Percentiles rank a stretch among this genome's conserved stretches.
These are phyloP conservation scores for Aegle marmelos DNA, from an alignment of 345 rosid species.

Conservation along the genomic window DNA sequence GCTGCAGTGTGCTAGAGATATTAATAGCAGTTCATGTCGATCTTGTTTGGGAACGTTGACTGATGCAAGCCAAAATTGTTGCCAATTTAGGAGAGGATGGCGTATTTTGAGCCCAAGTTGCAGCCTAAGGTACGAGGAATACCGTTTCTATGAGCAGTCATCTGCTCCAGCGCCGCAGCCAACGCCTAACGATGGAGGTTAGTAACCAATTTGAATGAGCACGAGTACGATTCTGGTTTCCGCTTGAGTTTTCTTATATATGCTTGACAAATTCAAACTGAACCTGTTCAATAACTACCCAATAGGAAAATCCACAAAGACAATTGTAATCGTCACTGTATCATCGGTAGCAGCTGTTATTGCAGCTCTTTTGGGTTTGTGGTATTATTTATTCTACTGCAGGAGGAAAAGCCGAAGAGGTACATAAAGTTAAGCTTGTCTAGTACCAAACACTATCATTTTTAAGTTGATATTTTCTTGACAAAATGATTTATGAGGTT, in stretches of 20 bases:
- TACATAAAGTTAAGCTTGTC: not conserved
- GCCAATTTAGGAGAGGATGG: slow-evolving; percentile 1
- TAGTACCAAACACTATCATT: not conserved
- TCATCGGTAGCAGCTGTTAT: slow-evolving; percentile 8
- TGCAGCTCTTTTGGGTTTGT: slow-evolving; percentile 26
- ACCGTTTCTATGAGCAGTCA: not conserved
- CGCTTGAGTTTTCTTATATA: not conserved
- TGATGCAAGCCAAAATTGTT: not conserved
- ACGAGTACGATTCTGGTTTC: not conserved
- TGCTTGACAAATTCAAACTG: not conserved
- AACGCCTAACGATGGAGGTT: slow-evolving; percentile 13
- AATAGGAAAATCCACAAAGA: slow-evolving; percentile 12
- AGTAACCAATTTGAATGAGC: not conserved
- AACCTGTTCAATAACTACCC: not conserved
- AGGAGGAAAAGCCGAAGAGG: slow-evolving; percentile 31
- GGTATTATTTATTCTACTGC: slow-evolving; percentile 20
- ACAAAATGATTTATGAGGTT: not conserved
- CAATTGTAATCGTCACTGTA: slow-evolving; percentile 17
- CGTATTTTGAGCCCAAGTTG: slow-evolving; percentile 2
- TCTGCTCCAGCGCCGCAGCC: slow-evolving; percentile 3
- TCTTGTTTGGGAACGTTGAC: not conserved
- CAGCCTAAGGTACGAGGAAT: not conserved
- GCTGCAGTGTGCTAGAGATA: slow-evolving; percentile 33
- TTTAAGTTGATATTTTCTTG: not conserved
- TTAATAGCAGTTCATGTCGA: not conserved